These are phyloP conservation scores for Nothomitra cinnamomea DNA, from an alignment of 2,329 filamentous ascomycete genomes.

Conservation along the genomic window DNA sequence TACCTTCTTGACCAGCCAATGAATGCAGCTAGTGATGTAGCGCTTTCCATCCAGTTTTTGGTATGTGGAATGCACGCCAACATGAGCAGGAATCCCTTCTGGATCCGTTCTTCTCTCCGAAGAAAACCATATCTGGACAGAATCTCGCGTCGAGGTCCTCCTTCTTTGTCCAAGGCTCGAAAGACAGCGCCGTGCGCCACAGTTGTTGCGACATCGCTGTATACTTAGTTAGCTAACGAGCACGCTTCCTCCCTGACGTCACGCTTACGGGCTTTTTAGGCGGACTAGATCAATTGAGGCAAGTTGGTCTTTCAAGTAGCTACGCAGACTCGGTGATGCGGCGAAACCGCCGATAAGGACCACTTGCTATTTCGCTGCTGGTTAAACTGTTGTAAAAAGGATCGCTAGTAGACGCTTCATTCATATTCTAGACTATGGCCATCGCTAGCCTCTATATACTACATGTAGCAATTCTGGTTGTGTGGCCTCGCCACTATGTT, in stretches of 20 bases:
- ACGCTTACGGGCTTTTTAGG: neutral
- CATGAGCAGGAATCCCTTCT: neutral
- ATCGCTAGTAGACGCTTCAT: no score
- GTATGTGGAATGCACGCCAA: neutral
- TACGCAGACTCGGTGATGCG: neutral
- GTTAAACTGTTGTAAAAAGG: no score
- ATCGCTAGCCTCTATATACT: no score
- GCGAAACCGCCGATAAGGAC: conserved; percentile 1
- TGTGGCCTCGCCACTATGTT: no score
- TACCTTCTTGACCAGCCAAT: neutral
- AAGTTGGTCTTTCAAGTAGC: neutral
- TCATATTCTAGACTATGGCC: no score
- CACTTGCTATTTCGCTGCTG: neutral
- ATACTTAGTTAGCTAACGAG: neutral
- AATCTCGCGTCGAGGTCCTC: neutral
- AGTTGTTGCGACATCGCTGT: neutral
- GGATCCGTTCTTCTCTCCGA: neutral
- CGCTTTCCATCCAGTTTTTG: neutral
- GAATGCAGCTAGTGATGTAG: neutral
- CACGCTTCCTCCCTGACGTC: neutral
- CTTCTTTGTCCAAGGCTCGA: neutral
- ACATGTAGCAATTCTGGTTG: no score
- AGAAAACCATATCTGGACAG: neutral
- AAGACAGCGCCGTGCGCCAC: neutral
- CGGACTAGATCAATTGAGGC: neutral